A percentile compares a stretch with the other conserved stretches of the same genome.
Evolutionary conservation across 2,329 filamentous ascomycete genomes (phyloP).

Genomic region (Aspergillus sp.): DNA sequence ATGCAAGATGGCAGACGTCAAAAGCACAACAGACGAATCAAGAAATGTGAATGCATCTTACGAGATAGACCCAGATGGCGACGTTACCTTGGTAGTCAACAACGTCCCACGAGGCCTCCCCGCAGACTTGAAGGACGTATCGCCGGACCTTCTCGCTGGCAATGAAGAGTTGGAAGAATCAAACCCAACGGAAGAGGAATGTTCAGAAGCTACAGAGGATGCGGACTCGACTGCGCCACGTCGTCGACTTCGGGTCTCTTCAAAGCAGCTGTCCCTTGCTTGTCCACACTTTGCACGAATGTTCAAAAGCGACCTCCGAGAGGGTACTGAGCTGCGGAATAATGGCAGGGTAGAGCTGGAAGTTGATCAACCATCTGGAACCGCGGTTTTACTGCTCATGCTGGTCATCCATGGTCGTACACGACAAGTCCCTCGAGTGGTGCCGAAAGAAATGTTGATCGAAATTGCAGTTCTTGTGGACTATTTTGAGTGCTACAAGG

Average conservation of each 20-base stretch:
- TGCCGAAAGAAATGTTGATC: background rate
- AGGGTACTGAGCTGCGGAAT: background rate
- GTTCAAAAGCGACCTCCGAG: background rate
- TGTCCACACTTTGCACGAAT: slow-evolving; percentile 2
- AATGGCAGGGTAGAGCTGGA: background rate
- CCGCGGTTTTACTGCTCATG: slow-evolving; percentile 23
- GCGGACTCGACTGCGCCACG: too few species aligned
- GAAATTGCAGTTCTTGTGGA: slow-evolving; percentile 20
- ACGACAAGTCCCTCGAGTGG: slow-evolving; percentile 5
- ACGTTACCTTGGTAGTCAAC: too few species aligned
- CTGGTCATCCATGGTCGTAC: slow-evolving; percentile 21
- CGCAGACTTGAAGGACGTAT: too few species aligned
- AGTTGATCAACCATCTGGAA: slow-evolving; percentile 15
- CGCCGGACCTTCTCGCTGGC: too few species aligned
- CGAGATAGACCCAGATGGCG: too few species aligned
- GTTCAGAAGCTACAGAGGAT: too few species aligned
- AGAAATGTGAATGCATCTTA: too few species aligned
- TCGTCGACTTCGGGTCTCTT: background rate
- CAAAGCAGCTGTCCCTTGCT: slow-evolving; percentile 3
- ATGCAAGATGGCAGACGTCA: too few species aligned
- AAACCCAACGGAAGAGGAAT: too few species aligned
- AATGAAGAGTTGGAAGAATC: too few species aligned
- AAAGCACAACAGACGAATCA: too few species aligned
- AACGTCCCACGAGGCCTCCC: too few species aligned
- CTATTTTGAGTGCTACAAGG: slow-evolving; percentile 22